Evolutionary conservation across 148 eudicot genomes (phyloP).

Genomic region (Polygonum maritimum): DNA sequence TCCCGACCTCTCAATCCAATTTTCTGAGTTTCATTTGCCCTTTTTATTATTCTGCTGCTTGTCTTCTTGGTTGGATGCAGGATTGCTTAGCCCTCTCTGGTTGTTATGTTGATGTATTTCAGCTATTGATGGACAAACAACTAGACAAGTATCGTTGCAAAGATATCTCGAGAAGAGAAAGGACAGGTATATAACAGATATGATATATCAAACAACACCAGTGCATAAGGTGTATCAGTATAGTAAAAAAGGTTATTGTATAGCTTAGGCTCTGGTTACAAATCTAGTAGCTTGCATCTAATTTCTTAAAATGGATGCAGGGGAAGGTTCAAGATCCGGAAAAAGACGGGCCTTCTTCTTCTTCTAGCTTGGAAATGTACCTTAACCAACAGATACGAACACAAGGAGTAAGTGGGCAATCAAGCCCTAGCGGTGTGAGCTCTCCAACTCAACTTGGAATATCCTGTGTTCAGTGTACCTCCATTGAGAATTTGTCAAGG

Average conservation of each 20-base stretch:
- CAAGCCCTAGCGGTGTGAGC: slow-evolving; percentile 32
- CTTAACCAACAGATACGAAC: slow-evolving; percentile 43
- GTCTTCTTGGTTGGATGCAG: neutral
- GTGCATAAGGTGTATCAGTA: too few species aligned
- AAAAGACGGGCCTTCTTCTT: slow-evolving; percentile 38
- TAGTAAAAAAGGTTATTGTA: neutral
- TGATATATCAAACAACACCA: neutral
- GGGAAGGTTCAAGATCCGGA: slow-evolving; percentile 88
- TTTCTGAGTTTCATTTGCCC: neutral
- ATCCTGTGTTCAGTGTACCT: slow-evolving; percentile 36
- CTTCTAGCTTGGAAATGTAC: slow-evolving; percentile 55
- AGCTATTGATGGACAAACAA: slow-evolving; percentile 54
- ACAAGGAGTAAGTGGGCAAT: slow-evolving; percentile 31
- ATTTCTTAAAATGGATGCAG: slow-evolving; percentile 21
- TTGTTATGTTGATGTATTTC: slow-evolving; percentile 6
- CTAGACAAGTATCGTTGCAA: slow-evolving; percentile 53
- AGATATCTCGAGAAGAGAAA: slow-evolving; percentile 57
- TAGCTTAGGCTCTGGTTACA: neutral
- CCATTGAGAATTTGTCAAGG: slow-evolving; percentile 31
- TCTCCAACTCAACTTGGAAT: slow-evolving; percentile 45
- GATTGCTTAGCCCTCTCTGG: neutral
- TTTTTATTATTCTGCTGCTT: neutral
- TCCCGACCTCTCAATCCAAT: neutral
- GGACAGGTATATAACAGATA: slow-evolving; percentile 54
- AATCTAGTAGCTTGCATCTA: slow-evolving; percentile 4